phyloP scores from a whole-genome alignment of 805 yeast species.

The Candida morakotiae region DNA sequence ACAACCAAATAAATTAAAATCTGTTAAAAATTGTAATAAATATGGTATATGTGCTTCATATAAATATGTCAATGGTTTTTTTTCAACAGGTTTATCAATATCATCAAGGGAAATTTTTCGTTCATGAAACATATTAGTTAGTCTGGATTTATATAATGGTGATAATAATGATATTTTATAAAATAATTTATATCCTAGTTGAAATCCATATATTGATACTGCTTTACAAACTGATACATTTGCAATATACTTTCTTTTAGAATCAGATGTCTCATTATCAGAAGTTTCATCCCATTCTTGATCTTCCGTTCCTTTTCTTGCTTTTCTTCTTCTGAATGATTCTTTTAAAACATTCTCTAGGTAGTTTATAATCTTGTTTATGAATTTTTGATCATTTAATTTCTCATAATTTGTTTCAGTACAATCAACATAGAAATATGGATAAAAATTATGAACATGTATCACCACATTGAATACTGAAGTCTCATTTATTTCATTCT shows the following conservation, averaged over 20 bases:
- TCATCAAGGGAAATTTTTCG: slow-evolving; percentile 4
- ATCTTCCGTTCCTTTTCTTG: background rate
- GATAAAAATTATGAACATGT: slow-evolving; percentile 82
- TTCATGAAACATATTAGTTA: slow-evolving; percentile 44
- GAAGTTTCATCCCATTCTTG: slow-evolving; percentile 10
- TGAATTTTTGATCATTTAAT: slow-evolving; percentile 13
- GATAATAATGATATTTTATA: slow-evolving; percentile 66
- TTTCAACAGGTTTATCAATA: slow-evolving; percentile 1
- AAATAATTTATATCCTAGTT: slow-evolving; percentile 57
- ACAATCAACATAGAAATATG: slow-evolving; percentile 71
- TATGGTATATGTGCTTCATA: slow-evolving; percentile 83
- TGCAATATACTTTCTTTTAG: slow-evolving; percentile 44
- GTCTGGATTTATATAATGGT: slow-evolving; percentile 54
- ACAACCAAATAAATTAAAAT: slow-evolving; percentile 82
- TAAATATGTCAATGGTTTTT: slow-evolving; percentile 10
- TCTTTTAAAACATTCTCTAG: slow-evolving; percentile 42
- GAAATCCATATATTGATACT: slow-evolving; percentile 80
- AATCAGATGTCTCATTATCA: slow-evolving; percentile 12
- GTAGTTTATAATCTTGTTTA: slow-evolving; percentile 29
- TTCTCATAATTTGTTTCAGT: slow-evolving; percentile 30
- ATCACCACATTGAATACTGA: slow-evolving; percentile 33
- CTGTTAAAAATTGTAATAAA: slow-evolving; percentile 72
- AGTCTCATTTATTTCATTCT: slow-evolving; percentile 3
- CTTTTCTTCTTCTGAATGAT: slow-evolving; percentile 29
- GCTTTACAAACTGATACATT: slow-evolving; percentile 66